Conservation (phyloP, 495 filamentous ascomycete species). For the Penicillium lagena region DNA sequence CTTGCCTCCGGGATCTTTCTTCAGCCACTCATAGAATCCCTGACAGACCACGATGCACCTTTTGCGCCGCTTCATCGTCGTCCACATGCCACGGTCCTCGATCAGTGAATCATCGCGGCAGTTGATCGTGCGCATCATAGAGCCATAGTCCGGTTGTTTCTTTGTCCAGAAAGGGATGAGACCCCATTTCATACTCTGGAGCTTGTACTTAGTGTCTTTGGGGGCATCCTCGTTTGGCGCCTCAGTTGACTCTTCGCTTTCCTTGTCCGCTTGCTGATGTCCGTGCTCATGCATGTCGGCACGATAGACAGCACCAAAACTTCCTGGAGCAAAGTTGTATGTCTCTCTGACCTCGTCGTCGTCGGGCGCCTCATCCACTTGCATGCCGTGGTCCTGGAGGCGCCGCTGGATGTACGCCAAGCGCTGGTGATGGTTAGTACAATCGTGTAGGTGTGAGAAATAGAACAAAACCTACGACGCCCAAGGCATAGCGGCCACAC, state of each 20-base stretch:
- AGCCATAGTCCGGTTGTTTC: conserved; percentile 66
- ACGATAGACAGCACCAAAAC: conserved; percentile 79
- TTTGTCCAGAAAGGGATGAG: conserved; percentile 91
- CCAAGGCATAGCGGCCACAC: conserved; percentile 83
- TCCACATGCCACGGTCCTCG: conserved; percentile 80
- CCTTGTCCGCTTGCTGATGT: conserved; percentile 7
- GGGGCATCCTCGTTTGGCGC: not conserved
- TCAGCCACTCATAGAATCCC: conserved; percentile 96
- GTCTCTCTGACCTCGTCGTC: conserved; percentile 70
- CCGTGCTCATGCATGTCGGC: conserved; percentile 59
- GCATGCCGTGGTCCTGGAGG: conserved; percentile 69
- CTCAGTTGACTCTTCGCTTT: conserved; percentile 1
- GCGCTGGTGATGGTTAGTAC: conserved; percentile 27
- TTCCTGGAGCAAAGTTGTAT: conserved; percentile 91
- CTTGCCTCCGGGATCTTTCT: conserved; percentile 65
- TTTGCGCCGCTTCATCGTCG: conserved; percentile 78
- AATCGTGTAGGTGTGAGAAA: not conserved
- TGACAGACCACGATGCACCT: conserved; percentile 81
- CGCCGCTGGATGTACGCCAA: conserved; percentile 63
- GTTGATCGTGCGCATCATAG: conserved; percentile 84
- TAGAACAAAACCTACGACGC: conserved; percentile 51
- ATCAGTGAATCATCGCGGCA: conserved; percentile 85
- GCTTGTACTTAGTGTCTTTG: conserved; percentile 55
- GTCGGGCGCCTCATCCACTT: conserved; percentile 67
- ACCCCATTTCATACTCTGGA: conserved; percentile 93